Evolutionary conservation across 148 eudicot genomes (phyloP), one percentile per base, ranked within the genome.

Genomic region (Chenopodium album): DNA sequence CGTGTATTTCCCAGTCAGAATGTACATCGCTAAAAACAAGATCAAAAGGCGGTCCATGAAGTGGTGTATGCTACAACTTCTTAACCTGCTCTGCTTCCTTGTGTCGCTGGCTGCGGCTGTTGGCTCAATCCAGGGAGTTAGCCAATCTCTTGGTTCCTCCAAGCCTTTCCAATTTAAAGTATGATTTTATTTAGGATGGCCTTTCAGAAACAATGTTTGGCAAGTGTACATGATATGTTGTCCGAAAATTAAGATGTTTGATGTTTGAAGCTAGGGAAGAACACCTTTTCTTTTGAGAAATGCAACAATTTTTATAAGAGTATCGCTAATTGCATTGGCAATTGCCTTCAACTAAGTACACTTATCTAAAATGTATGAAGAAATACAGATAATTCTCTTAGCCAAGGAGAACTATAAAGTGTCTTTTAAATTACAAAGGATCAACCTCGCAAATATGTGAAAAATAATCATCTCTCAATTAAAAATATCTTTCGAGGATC

Each of bases 51-150:
- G 83, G 83, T 52, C 74, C 17, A 26, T 44, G 60, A 88, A 78
- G 75, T 88, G 90, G 88, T 44, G 56, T 78, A 56, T 75, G 67
- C 84, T 88, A 11, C 85, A 85, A 60, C 77, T 81, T 44, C 85
- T 85, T 9, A 88, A 77, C 81, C 28, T 81, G 31, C 16, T 85
- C 2, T 85, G 85, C 81, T 81, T 85, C 72, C 56, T 88, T 34
- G 88, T 88, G 44, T 84, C 88, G 19, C 56, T 85, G 59, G 90
- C 84, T 46, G 83, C 83, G 0, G 88, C 88, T 17, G 66, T 66
- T 66, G 89, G 87, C 4, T 87, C 89, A 0, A 78, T 87, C 44
- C 86, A 87, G 34, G 89, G 89, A 9, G 76, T 87, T 72, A 73
- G 78, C 32, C 28, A 66, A 32, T 74, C 89, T 41, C 84, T 87